These are phyloP conservation scores for Rauvolfia tetraphylla DNA, from an alignment of 257 asterid genomes.

Conservation along the genomic window DNA sequence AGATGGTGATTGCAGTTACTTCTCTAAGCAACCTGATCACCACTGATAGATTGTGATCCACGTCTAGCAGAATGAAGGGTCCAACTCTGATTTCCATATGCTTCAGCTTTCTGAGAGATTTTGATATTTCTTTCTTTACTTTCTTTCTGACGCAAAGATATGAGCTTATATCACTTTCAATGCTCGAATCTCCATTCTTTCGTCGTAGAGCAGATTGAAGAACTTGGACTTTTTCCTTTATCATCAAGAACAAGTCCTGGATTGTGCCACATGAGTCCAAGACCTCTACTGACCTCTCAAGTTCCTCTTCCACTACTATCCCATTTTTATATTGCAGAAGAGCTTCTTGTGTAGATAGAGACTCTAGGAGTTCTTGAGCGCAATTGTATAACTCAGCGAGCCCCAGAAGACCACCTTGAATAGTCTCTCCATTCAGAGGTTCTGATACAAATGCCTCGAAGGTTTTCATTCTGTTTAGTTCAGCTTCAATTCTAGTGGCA, in stretches of 20 bases:
- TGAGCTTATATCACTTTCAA: slow-evolving; percentile 30
- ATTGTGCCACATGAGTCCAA: slow-evolving; percentile 58
- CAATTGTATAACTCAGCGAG: slow-evolving; percentile 29
- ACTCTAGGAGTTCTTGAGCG: slow-evolving; percentile 26
- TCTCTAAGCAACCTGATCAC: slow-evolving; percentile 29
- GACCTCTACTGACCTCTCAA: slow-evolving; percentile 44
- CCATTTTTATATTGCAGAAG: slow-evolving; percentile 34
- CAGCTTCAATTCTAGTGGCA: slow-evolving; percentile 40
- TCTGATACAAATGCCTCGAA: slow-evolving; percentile 20
- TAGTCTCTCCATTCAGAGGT: slow-evolving; percentile 26
- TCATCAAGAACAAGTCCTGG: slow-evolving; percentile 33
- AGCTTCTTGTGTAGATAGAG: slow-evolving; percentile 23
- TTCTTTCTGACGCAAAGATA: slow-evolving; percentile 44
- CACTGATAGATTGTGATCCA: slow-evolving; percentile 15
- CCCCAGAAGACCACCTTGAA: slow-evolving; percentile 23
- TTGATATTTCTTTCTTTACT: slow-evolving; percentile 44
- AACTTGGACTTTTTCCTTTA: slow-evolving; percentile 40
- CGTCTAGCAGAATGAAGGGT: slow-evolving; percentile 8
- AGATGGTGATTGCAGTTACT: slow-evolving; percentile 25
- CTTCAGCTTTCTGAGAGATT: slow-evolving; percentile 47
- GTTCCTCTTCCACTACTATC: slow-evolving; percentile 31
- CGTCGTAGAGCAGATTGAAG: slow-evolving; percentile 71
- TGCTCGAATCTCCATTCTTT: slow-evolving; percentile 41
- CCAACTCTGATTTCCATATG: slow-evolving; percentile 31
- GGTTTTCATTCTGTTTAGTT: slow-evolving; percentile 39